Evolutionary conservation across 495 filamentous ascomycete species (phyloP).

Genomic region (Podospora didyma): DNA sequence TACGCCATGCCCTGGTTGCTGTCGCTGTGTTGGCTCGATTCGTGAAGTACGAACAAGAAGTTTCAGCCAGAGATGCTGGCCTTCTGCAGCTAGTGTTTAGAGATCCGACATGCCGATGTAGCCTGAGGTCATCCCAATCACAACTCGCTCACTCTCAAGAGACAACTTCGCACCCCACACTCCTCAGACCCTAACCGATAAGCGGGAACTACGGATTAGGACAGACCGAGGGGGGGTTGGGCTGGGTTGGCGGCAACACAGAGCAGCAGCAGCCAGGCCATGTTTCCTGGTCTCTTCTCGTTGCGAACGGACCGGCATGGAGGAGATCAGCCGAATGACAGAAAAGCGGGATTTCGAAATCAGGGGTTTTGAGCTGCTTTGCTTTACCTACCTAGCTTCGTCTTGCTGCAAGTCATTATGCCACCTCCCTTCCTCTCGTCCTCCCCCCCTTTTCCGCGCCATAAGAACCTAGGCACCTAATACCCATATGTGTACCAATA

Average conservation of each 20-base stretch:
- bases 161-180: background rate
- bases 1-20: background rate
- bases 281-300: background rate
- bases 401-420: background rate
- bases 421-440: background rate
- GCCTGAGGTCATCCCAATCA: background rate
- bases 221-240: conserved; percentile 5
- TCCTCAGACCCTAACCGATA: background rate
- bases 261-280: background rate
- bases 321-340: background rate
- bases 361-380: too few species aligned
- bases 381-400: too few species aligned
- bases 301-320: background rate
- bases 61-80: background rate
- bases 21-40: background rate
- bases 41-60: background rate
- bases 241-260: background rate
- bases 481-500: background rate
- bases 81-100: background rate
- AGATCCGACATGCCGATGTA: background rate
- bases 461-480: background rate
- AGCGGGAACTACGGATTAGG: conserved; percentile 8
- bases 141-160: background rate
- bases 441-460: background rate
- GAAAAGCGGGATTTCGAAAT: background rate